Percentiles rank a stretch among this genome's conserved stretches.
Evolutionary conservation across 306 rosid genomes (phyloP).

Genomic region (Biancaea sappan): DNA sequence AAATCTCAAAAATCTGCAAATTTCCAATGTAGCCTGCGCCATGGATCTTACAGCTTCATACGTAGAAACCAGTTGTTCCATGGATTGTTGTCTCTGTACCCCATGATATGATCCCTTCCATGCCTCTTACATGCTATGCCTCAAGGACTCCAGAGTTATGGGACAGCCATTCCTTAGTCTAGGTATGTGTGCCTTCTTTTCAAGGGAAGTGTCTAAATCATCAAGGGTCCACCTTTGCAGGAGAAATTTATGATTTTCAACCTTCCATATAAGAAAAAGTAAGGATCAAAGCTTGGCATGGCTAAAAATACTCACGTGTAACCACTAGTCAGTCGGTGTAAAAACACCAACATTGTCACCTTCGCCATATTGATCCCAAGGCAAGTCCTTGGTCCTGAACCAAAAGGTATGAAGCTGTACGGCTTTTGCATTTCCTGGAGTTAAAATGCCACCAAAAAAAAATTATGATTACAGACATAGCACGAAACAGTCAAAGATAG

Average conservation of each 20-base stretch:
- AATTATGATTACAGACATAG: background rate
- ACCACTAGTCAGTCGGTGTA: conserved; percentile 59
- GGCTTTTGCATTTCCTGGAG: conserved; percentile 73
- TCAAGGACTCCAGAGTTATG: conserved; percentile 62
- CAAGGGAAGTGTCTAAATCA: conserved; percentile 66
- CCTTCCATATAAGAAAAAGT: background rate
- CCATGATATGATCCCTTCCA: background rate
- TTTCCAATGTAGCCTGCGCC: no score
- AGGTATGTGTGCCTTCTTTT: conserved; percentile 73
- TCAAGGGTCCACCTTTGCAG: conserved; percentile 64
- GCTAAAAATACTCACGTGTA: conserved; percentile 56
- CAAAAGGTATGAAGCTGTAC: conserved; percentile 67
- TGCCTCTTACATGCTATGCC: conserved; percentile 32
- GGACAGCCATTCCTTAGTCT: conserved; percentile 68
- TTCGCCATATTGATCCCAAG: conserved; percentile 75
- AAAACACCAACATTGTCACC: conserved; percentile 65
- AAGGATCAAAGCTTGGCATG: conserved; percentile 4
- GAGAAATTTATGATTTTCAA: background rate
- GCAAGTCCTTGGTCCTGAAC: conserved; percentile 78
- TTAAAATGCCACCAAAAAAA: background rate
- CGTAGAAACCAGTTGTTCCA: background rate
- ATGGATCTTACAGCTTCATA: conserved; percentile 21
- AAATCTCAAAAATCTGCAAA: background rate
- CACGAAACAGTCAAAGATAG: background rate
- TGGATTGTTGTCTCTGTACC: background rate